These are phyloP conservation scores for Castanospermum australe DNA, from an alignment of 306 rosid species.

Conservation along the genomic window DNA sequence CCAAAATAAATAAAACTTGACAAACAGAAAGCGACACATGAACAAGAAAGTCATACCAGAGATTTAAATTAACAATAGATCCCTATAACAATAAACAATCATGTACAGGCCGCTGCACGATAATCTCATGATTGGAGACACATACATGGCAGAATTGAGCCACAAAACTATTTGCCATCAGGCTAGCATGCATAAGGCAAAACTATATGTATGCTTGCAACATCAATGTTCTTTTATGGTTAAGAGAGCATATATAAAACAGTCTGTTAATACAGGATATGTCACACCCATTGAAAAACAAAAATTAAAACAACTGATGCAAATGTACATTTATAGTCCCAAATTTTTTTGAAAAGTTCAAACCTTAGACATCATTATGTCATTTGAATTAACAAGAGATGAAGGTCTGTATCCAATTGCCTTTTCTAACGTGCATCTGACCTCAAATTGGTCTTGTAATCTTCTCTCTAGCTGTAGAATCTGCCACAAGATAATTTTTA, in stretches of 20 bases:
- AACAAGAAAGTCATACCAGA: conserved; percentile 4
- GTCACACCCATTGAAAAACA: not conserved
- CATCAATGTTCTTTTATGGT: not conserved
- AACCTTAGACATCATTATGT: conserved; percentile 65
- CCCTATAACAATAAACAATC: not conserved
- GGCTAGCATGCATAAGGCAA: not conserved
- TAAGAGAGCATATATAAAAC: not conserved
- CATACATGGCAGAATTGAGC: not conserved
- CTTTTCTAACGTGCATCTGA: conserved; percentile 68
- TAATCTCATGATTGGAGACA: not conserved
- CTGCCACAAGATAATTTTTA: conserved; percentile 40
- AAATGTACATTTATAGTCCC: not conserved
- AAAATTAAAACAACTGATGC: not conserved
- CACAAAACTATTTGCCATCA: not conserved
- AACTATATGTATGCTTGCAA: not conserved
- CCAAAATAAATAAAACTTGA: not conserved
- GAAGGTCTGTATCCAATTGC: conserved; percentile 73
- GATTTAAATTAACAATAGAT: not conserved
- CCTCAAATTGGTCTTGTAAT: conserved; percentile 73
- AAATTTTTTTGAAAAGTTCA: conserved; percentile 22
- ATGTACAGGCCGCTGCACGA: not conserved
- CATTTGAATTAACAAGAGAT: conserved; percentile 42
- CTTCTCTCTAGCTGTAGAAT: conserved; percentile 77
- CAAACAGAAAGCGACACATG: not conserved
- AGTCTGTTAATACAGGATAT: not conserved